phyloP scores from a whole-genome alignment of 176 grass and related monocot genomes.

The Oryza meridionalis region DNA sequence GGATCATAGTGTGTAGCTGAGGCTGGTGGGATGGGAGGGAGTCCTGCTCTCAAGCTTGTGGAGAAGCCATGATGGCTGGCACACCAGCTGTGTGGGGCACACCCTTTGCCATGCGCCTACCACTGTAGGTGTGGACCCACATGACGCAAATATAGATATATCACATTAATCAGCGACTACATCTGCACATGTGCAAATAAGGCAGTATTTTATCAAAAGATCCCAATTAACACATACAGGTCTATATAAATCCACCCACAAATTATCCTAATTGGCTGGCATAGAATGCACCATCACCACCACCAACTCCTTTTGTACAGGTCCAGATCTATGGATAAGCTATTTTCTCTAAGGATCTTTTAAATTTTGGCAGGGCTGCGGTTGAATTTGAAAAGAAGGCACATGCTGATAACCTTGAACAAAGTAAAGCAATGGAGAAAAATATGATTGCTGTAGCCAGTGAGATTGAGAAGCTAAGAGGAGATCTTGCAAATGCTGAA shows the following conservation, averaged over 20 bases:
- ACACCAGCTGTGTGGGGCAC: not conserved
- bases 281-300: not conserved
- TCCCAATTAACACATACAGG: not conserved
- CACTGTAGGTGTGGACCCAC: not conserved
- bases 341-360: constrained; percentile 32
- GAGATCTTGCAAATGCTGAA: constrained; percentile 75
- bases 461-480: constrained; percentile 85
- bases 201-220: not conserved
- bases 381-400: constrained; percentile 97
- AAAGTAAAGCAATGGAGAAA: constrained; percentile 85
- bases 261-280: not conserved
- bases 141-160: not conserved
- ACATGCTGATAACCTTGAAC: constrained; percentile 83
- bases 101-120: no score
- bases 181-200: not conserved
- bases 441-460: constrained; percentile 72
- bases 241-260: not conserved
- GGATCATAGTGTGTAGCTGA: no score
- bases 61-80: not conserved
- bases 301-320: not conserved
- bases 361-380: constrained; percentile 63
- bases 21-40: not conserved
- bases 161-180: not conserved
- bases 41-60: not conserved
- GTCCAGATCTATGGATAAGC: not conserved